phyloP scores from a whole-genome alignment of 1,284 basidiomycete genomes.

The Cystodermella granulosa region DNA sequence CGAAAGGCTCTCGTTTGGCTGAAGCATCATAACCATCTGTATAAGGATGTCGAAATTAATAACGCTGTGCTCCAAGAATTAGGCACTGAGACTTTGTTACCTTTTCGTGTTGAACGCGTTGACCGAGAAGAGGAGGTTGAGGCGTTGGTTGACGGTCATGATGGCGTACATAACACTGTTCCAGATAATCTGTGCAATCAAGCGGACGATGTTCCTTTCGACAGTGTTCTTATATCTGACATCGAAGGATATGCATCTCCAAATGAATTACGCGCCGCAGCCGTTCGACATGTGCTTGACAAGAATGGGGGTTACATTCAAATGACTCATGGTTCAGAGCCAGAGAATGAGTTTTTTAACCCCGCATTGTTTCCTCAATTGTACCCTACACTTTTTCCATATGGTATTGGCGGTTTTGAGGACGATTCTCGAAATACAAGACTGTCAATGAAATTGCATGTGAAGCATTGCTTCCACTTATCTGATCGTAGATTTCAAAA shows the following conservation, averaged over 20 bases:
- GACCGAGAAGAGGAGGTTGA: conserved; percentile 11
- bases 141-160: conserved; percentile 1
- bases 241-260: conserved; percentile 23
- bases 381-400: too few relatives aligned
- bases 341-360: conserved; percentile 33
- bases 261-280: conserved; percentile 30
- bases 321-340: conserved; percentile 25
- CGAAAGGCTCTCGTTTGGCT: conserved; percentile 32
- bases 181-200: too few relatives aligned
- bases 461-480: too few relatives aligned
- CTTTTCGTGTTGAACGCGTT: conserved; percentile 27
- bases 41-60: conserved; percentile 28
- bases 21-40: conserved; percentile 30
- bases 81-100: conserved; percentile 15
- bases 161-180: too few relatives aligned
- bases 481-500: too few relatives aligned
- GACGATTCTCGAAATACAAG: too few relatives aligned
- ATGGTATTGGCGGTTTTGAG: too few relatives aligned
- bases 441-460: too few relatives aligned
- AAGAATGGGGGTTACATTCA: conserved; percentile 26
- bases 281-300: conserved; percentile 29
- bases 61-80: conserved; percentile 14
- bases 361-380: too few relatives aligned
- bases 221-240: conserved; percentile 32
- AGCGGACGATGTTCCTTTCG: too few relatives aligned